Evolutionary conservation across 345 rosid genomes (phyloP).

Genomic region (Bruguiera parviflora): DNA sequence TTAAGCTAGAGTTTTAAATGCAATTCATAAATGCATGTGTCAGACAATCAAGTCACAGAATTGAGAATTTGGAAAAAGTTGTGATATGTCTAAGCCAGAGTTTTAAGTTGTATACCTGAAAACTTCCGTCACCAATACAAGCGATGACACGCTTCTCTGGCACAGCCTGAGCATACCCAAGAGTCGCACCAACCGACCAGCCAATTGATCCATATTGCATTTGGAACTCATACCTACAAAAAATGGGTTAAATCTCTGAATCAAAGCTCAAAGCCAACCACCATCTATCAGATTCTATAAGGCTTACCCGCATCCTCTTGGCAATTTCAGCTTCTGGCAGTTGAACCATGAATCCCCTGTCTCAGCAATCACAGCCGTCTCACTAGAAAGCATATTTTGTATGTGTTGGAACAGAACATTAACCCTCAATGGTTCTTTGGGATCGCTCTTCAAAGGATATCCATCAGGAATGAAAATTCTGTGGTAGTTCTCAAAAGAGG

Average conservation of each 20-base stretch:
- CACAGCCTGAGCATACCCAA: conserved; percentile 78
- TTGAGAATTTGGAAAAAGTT: background rate
- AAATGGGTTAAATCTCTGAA: background rate
- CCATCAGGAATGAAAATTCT: conserved; percentile 75
- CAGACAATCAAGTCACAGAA: background rate
- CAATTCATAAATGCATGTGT: too few relatives aligned
- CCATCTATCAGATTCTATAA: too few relatives aligned
- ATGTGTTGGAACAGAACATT: conserved; percentile 67
- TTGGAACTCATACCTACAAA: conserved; percentile 71
- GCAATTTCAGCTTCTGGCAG: conserved; percentile 78
- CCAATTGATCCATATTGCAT: conserved; percentile 92
- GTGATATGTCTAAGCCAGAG: background rate
- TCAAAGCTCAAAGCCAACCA: background rate
- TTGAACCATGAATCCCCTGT: conserved; percentile 91
- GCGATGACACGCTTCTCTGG: conserved; percentile 72
- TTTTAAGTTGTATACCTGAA: conserved; percentile 47
- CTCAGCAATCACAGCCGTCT: conserved; percentile 75
- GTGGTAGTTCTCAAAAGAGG: conserved; percentile 66
- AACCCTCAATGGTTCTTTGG: conserved; percentile 68
- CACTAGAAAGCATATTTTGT: conserved; percentile 65
- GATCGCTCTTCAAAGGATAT: conserved; percentile 42
- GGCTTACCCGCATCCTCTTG: conserved; percentile 66
- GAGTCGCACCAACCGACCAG: conserved; percentile 84
- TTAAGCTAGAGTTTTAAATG: too few relatives aligned
- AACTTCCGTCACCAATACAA: conserved; percentile 84